Percentiles rank a stretch among this genome's conserved stretches.
Evolutionary conservation across 2,329 filamentous ascomycete species (phyloP).

Genomic region (Intubia oerlemansii): DNA sequence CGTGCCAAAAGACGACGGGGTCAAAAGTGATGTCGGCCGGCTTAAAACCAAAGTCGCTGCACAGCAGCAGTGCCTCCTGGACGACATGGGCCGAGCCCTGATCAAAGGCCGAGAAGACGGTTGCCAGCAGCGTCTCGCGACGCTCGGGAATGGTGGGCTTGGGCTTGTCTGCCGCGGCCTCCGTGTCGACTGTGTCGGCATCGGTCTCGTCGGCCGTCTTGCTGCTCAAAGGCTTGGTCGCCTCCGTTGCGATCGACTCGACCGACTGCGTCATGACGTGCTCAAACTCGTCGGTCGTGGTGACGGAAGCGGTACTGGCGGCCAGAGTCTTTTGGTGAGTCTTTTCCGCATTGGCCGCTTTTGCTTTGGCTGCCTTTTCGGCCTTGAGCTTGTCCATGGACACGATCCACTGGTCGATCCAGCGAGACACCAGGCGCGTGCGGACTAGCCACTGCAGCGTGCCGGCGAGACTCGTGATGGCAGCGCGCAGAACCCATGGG

Average conservation of each 20-base stretch:
- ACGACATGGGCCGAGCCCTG: conserved; percentile 11
- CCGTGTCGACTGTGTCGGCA: not conserved
- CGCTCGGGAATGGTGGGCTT: conserved; percentile 6
- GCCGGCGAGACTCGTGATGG: conserved; percentile 8
- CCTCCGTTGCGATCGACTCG: not conserved
- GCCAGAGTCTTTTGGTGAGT: too few relatives aligned
- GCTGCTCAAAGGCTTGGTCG: too few relatives aligned
- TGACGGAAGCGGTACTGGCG: too few relatives aligned
- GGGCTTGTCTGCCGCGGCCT: not conserved
- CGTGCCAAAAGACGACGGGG: conserved; percentile 14
- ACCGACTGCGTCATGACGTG: too few relatives aligned
- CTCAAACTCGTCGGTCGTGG: too few relatives aligned
- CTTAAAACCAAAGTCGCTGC: conserved; percentile 12
- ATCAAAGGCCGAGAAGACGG: conserved; percentile 12
- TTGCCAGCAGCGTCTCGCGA: conserved; percentile 11
- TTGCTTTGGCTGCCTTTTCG: conserved; percentile 19
- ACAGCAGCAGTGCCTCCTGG: conserved; percentile 13
- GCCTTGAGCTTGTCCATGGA: conserved; percentile 26
- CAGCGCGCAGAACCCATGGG: conserved; percentile 8
- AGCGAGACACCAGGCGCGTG: conserved; percentile 6
- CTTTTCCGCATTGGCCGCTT: conserved; percentile 18
- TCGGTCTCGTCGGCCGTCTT: conserved; percentile 1
- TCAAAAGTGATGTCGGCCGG: conserved; percentile 12
- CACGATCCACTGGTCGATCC: conserved; percentile 11
- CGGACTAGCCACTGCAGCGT: conserved; percentile 8